Percentiles rank a stretch among this genome's conserved stretches.
phyloP scores from a whole-genome alignment of 2,329 filamentous ascomycete species.

The Stagonosporopsis chrysanthemi region DNA sequence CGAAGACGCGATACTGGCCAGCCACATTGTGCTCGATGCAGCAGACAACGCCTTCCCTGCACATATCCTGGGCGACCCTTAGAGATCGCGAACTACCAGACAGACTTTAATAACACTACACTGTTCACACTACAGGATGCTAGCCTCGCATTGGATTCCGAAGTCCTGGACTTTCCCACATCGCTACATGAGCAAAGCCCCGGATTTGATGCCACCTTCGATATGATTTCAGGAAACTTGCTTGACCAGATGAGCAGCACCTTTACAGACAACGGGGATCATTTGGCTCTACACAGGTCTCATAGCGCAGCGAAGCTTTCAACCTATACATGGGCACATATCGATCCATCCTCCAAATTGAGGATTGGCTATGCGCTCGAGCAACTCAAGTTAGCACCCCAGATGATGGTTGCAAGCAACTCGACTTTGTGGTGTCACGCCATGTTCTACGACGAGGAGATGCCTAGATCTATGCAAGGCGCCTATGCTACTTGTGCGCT shows the following conservation, averaged over 20 bases:
- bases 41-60: slow-evolving; percentile 58
- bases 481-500: slow-evolving; percentile 62
- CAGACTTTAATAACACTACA: neutral
- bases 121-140: slow-evolving; percentile 40
- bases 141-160: slow-evolving; percentile 14
- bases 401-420: slow-evolving; percentile 57
- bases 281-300: neutral
- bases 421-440: slow-evolving; percentile 63
- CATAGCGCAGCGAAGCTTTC: neutral
- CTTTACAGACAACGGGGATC: neutral
- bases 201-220: slow-evolving; percentile 11
- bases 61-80: slow-evolving; percentile 48
- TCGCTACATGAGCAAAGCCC: neutral
- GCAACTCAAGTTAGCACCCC: slow-evolving; percentile 37
- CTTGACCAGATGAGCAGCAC: slow-evolving; percentile 41
- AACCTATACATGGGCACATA: slow-evolving; percentile 18
- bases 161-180: slow-evolving; percentile 9
- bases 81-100: slow-evolving; percentile 17
- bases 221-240: slow-evolving; percentile 61
- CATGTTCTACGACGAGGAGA: slow-evolving; percentile 58
- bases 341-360: slow-evolving; percentile 30
- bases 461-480: slow-evolving; percentile 63
- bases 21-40: slow-evolving; percentile 63
- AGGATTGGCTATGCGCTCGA: slow-evolving; percentile 39
- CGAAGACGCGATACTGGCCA: slow-evolving; percentile 62